A percentile compares a stretch with the other conserved stretches of the same genome.
Conservation (phyloP, 2,329 filamentous ascomycete species). For the Aspergillus viridinutans region DNA sequence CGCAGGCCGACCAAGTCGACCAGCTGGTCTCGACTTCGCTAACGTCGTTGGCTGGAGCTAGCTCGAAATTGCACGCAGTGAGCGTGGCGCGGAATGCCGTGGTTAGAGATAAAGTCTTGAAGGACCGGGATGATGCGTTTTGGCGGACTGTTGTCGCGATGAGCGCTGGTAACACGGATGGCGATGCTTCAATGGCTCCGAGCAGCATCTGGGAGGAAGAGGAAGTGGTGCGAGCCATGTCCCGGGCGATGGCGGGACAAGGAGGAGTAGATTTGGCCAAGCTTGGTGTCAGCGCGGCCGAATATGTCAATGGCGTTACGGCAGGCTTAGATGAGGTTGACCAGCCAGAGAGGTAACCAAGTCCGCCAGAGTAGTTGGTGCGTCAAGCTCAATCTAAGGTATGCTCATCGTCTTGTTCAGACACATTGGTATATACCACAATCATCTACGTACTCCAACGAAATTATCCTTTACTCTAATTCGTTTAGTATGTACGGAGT, state of each 20-base stretch:
- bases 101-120: constrained; percentile 66
- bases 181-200: constrained; percentile 59
- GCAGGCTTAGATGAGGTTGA: constrained; percentile 28
- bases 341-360: neutral
- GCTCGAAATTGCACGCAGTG: constrained; percentile 66
- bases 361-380: neutral
- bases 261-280: constrained; percentile 39
- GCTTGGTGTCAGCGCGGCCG: constrained; percentile 39
- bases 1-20: constrained; percentile 64
- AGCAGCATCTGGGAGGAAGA: constrained; percentile 66
- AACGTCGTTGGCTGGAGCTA: constrained; percentile 54
- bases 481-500: neutral
- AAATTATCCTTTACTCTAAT: neutral
- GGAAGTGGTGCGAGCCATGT: constrained; percentile 60
- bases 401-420: neutral
- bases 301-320: constrained; percentile 43
- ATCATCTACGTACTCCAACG: neutral
- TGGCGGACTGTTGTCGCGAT: constrained; percentile 59
- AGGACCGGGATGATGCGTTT: constrained; percentile 64
- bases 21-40: constrained; percentile 44
- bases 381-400: neutral
- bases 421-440: too few relatives aligned
- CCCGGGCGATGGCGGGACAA: constrained; percentile 68
- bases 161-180: constrained; percentile 57
- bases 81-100: constrained; percentile 77